Percentiles rank a stretch among this genome's conserved stretches.
Evolutionary conservation across 371 early-diverging fungal species (phyloP).

Genomic region (Actinomucor elegans): DNA sequence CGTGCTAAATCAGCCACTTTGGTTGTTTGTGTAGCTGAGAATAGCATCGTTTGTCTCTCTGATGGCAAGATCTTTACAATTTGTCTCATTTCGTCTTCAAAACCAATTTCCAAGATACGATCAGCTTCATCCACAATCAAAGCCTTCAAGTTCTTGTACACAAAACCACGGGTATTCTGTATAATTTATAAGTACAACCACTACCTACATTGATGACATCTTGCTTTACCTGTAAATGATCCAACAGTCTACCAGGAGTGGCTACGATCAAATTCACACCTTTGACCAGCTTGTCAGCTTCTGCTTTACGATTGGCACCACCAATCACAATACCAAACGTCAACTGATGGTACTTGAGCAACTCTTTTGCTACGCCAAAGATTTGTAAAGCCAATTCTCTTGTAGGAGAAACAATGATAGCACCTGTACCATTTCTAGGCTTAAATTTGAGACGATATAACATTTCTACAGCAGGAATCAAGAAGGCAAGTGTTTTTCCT

Average conservation of each 20-base stretch:
- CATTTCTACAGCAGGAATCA: conserved; percentile 95
- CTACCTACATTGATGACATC: too few relatives aligned
- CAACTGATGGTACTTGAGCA: conserved; percentile 88
- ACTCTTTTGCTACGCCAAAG: conserved; percentile 95
- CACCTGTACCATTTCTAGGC: conserved; percentile 97
- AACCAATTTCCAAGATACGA: conserved; percentile 96
- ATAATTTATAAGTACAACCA: not conserved
- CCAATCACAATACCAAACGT: conserved; percentile 97
- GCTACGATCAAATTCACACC: conserved; percentile 95
- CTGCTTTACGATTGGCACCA: conserved; percentile 94
- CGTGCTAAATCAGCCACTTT: conserved; percentile 95
- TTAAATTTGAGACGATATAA: conserved; percentile 84
- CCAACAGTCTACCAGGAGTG: conserved; percentile 97
- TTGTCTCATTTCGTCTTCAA: conserved; percentile 98
- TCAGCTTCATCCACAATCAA: conserved; percentile 99
- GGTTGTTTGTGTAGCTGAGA: conserved; percentile 98
- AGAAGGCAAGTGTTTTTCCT: conserved; percentile 98
- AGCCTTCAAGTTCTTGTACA: conserved; percentile 87
- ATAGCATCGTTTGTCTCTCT: conserved; percentile 95
- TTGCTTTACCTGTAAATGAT: conserved; percentile 80
- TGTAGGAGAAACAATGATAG: conserved; percentile 98
- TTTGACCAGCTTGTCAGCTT: conserved; percentile 90
- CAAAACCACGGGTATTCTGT: conserved; percentile 91
- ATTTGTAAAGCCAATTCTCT: conserved; percentile 99
- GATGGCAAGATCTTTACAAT: conserved; percentile 88